Evolutionary conservation across 1,284 basidiomycete genomes (phyloP).

Genomic region (Ustilago shanxiensis): DNA sequence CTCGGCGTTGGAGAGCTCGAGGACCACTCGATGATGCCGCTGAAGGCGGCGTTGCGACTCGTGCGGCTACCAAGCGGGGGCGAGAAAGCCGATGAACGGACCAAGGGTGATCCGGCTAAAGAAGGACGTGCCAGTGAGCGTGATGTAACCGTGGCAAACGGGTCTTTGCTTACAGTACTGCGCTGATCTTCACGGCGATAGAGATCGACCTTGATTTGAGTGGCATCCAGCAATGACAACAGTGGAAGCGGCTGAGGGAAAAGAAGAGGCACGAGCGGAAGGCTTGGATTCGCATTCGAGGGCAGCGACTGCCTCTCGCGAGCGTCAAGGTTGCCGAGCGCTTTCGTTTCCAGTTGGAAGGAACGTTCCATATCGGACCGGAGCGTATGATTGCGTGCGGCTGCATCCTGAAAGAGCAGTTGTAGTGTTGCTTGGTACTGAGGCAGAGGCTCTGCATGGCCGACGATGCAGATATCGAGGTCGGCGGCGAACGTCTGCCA

Average conservation of each 20-base stretch:
- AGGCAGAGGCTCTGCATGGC: conserved; percentile 32
- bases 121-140: conserved; percentile 33
- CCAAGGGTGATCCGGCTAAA: conserved; percentile 48
- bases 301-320: conserved; percentile 34
- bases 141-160: conserved; percentile 45
- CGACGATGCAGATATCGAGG: conserved; percentile 8
- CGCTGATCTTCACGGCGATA: conserved; percentile 24
- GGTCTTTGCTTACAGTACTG: conserved; percentile 19
- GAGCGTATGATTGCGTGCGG: conserved; percentile 3
- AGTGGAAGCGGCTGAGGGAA: conserved; percentile 62
- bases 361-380: conserved; percentile 47
- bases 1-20: conserved; percentile 7
- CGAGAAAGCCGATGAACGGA: conserved; percentile 46
- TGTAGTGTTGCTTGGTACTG: conserved; percentile 55
- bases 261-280: conserved; percentile 52
- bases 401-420: conserved; percentile 37
- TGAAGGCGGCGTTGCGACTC: conserved; percentile 35
- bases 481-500: conserved; percentile 30
- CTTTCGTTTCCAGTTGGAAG: conserved; percentile 54
- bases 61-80: conserved; percentile 21
- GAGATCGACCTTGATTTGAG: conserved; percentile 32
- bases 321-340: conserved; percentile 54
- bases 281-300: conserved; percentile 19
- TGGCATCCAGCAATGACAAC: conserved; percentile 49
- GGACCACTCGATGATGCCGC: conserved; percentile 56